phyloP scores from a whole-genome alignment of 352 stramenopile species.

The Plasmopara muralis region DNA sequence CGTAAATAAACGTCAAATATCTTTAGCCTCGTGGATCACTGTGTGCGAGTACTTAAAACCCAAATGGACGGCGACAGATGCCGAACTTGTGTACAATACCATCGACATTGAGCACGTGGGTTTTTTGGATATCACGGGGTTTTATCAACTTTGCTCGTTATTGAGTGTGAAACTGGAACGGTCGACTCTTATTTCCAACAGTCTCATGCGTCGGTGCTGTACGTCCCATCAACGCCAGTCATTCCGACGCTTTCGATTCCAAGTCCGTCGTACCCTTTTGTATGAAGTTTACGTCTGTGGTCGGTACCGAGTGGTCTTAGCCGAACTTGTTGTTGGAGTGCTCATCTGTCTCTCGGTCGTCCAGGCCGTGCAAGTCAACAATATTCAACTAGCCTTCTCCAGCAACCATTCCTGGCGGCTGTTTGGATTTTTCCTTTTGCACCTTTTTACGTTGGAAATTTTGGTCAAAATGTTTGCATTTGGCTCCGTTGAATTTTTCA shows the following conservation, averaged over 20 bases:
- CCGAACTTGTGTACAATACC: slow-evolving; percentile 73
- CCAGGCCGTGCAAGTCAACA: slow-evolving; percentile 79
- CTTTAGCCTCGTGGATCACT: slow-evolving; percentile 61
- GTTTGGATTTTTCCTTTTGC: slow-evolving; percentile 58
- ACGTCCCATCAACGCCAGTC: slow-evolving; percentile 40
- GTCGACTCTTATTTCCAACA: slow-evolving; percentile 37
- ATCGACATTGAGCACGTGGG: slow-evolving; percentile 61
- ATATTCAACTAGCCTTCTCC: slow-evolving; percentile 69
- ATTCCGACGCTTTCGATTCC: slow-evolving; percentile 41
- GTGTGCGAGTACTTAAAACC: slow-evolving; percentile 71
- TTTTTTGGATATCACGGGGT: slow-evolving; percentile 55
- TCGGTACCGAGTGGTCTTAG: slow-evolving; percentile 62
- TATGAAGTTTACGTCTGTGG: slow-evolving; percentile 57
- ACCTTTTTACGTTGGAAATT: slow-evolving; percentile 71
- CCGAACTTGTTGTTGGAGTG: slow-evolving; percentile 62
- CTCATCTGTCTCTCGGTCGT: slow-evolving; percentile 75
- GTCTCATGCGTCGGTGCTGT: slow-evolving; percentile 38
- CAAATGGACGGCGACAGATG: slow-evolving; percentile 66
- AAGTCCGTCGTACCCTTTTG: slow-evolving; percentile 46
- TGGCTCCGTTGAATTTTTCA: slow-evolving; percentile 64
- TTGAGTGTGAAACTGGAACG: slow-evolving; percentile 65
- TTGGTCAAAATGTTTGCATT: slow-evolving; percentile 79
- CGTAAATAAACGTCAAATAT: slow-evolving; percentile 48
- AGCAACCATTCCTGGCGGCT: slow-evolving; percentile 68
- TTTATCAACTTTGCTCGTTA: slow-evolving; percentile 74